Conservation (phyloP, 345 rosid species). For the Combretum micranthum region DNA sequence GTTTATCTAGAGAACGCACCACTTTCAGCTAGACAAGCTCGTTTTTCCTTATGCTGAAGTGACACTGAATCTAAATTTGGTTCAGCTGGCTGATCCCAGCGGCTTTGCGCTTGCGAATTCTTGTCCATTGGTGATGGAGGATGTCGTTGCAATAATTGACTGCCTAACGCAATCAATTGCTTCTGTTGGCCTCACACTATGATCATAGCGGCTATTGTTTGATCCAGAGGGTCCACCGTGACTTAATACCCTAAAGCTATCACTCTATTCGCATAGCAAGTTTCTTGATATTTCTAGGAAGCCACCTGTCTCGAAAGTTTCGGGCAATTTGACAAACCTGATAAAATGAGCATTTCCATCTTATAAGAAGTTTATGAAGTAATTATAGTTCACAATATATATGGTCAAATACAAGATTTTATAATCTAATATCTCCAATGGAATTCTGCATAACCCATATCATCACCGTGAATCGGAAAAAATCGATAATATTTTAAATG, state of each 20-base stretch:
- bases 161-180: constrained; percentile 29
- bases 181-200: constrained; percentile 39
- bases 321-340: constrained; percentile 98
- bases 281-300: constrained; percentile 64
- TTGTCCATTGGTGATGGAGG: constrained; percentile 28
- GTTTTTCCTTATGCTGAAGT: constrained; percentile 22
- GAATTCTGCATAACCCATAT: too few relatives aligned
- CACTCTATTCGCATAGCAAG: constrained; percentile 48
- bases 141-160: constrained; percentile 22
- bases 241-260: constrained; percentile 33
- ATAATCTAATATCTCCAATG: too few relatives aligned
- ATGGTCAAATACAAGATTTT: too few relatives aligned
- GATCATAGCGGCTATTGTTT: constrained; percentile 42
- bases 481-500: neutral
- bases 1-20: constrained; percentile 11
- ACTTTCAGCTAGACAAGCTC: too few relatives aligned
- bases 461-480: neutral
- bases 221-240: constrained; percentile 37
- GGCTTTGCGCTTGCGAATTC: constrained; percentile 82
- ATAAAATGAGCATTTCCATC: constrained; percentile 5
- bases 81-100: constrained; percentile 90
- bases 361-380: neutral
- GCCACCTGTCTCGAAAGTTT: constrained; percentile 79
- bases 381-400: neutral
- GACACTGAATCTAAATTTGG: constrained; percentile 19